Conservation (phyloP, 345 rosid species). For the Dipteronia sinensis region DNA sequence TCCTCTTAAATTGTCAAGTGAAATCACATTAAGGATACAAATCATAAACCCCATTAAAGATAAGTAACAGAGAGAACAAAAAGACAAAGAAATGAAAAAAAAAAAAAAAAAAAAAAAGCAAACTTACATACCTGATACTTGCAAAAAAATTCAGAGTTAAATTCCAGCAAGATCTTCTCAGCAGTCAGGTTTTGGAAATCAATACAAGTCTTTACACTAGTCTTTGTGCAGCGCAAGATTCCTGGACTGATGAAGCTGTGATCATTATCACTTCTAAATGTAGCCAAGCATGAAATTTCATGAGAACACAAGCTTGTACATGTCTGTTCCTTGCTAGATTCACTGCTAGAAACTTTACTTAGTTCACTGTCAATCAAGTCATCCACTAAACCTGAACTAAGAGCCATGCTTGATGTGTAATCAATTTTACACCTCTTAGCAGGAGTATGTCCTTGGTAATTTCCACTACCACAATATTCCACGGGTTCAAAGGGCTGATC, state of each 20-base stretch:
- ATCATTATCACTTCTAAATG: constrained; percentile 40
- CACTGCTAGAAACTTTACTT: constrained; percentile 10
- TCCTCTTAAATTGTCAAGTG: neutral
- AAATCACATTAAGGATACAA: neutral
- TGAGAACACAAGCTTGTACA: constrained; percentile 26
- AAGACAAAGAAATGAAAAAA: neutral
- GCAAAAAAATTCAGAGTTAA: constrained; percentile 37
- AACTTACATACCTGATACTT: constrained; percentile 50
- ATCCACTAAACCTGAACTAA: constrained; percentile 22
- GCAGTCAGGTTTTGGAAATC: constrained; percentile 31
- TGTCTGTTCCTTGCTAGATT: constrained; percentile 16
- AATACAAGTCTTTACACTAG: constrained; percentile 27
- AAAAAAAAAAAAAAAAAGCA: neutral
- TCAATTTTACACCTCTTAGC: constrained; percentile 54
- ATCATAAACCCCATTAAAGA: neutral
- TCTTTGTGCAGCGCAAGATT: constrained; percentile 39
- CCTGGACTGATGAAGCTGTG: constrained; percentile 36
- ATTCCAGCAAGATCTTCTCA: constrained; percentile 65
- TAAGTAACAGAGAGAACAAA: neutral
- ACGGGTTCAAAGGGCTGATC: constrained; percentile 16
- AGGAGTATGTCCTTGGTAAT: constrained; percentile 36
- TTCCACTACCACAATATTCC: constrained; percentile 14
- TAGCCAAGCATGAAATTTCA: constrained; percentile 58
- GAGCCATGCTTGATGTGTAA: constrained; percentile 19
- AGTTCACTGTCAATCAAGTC: constrained; percentile 17